Base-by-base conservation (phyloP, 164 flowering plant genomes). In the Paratinospora sagittata region DNA sequence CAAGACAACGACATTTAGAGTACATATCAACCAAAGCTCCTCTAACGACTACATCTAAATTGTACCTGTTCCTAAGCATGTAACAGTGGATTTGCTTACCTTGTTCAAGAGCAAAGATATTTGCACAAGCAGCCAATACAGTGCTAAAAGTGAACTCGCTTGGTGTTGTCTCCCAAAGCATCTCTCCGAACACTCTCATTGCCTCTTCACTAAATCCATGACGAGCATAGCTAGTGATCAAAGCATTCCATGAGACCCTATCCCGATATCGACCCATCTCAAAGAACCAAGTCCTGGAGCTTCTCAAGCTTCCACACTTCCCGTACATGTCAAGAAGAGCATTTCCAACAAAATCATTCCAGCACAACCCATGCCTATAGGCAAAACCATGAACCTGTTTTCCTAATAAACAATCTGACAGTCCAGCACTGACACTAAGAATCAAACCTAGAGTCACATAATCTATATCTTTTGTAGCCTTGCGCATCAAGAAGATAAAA, bases 241-340 rank as follows among this genome's bases (percentile, higher is more conserved):
- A 67, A 67, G 85, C 76, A 78, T 84, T 84, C 91, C 86, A 84
- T 36, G 86, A 84, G 69, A 82, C 77, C 4, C 27, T 77, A 69
- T 84, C 85, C 43, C 84, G 78, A 33, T 14, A 69, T 49, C 58
- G 81, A 71, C 77, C 75, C 84, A 84, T 85, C 57, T 80, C 67
- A 61, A 65, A 33, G 76, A 84, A 83, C 83, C 81, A 85, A 74
- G 26, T 57, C 52, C 77, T 71, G 26, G 83, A 80, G 23, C 73
- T 75, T 72, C 62, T 76, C 71, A 87, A 72, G 78, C 57, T 65
- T 24, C 89, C 87, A 81, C 89, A 87, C 76, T 86, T 89, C 43
- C 89, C 85, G 74, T 87, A 87, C 91, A 87, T 84, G 76, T 86
- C 80, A 55, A 87, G 81, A n/a, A 89, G 78, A 0, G 85, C 80